phyloP scores from a whole-genome alignment of 495 filamentous ascomycete species.

The Xylaria bambusicola region DNA sequence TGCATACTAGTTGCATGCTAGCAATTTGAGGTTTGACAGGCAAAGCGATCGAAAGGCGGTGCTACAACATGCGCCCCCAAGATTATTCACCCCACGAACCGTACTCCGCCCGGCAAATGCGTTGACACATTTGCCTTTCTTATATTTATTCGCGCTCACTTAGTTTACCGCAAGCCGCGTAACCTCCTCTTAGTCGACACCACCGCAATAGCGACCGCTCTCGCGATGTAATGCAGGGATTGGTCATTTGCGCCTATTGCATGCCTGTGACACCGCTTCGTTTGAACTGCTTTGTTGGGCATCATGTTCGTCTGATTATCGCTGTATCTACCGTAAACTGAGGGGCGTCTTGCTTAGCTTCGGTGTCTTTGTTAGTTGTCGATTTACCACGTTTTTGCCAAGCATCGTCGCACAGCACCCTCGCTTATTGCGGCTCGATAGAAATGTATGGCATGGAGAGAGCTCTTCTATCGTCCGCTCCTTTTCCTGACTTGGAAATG shows the following conservation, averaged over 20 bases:
- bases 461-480: not conserved
- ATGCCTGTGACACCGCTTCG: not conserved
- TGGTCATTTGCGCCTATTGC: not conserved
- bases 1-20: not conserved
- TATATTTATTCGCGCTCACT: no score
- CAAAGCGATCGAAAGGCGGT: slow-evolving; percentile 7
- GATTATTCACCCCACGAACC: slow-evolving; percentile 9
- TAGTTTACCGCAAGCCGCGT: not conserved
- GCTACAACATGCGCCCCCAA: slow-evolving; percentile 5
- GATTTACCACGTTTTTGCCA: slow-evolving; percentile 16
- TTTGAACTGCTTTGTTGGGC: not conserved
- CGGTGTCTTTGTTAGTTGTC: not conserved
- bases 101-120: slow-evolving; percentile 7
- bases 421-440: slow-evolving; percentile 21
- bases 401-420: slow-evolving; percentile 16
- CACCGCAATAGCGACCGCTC: not conserved
- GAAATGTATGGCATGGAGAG: slow-evolving; percentile 17
- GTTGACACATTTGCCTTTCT: no score
- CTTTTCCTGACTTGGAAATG: slow-evolving; percentile 6
- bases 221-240: slow-evolving; percentile 1
- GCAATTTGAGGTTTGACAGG: no score
- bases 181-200: not conserved
- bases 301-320: not conserved
- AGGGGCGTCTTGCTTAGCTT: not conserved
- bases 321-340: not conserved